phyloP scores from a whole-genome alignment of 345 rosid species.

The Noccaea caerulescens region DNA sequence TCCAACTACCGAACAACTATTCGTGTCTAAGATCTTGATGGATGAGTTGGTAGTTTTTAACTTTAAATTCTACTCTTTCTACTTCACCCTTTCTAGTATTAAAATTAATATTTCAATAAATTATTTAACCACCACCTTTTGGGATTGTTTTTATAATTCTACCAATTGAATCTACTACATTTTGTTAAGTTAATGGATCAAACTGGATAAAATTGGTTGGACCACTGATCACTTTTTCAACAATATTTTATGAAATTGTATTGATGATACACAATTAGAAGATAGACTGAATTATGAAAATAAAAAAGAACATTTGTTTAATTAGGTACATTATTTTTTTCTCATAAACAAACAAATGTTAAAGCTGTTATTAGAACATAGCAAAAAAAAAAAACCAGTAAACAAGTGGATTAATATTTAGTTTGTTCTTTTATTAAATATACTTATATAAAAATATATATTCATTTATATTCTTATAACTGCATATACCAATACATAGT shows the following conservation, averaged over 20 bases:
- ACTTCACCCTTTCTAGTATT: background rate
- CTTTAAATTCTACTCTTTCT: constrained; percentile 2
- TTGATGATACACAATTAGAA: background rate
- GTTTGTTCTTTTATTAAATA: too few species aligned
- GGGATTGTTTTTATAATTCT: background rate
- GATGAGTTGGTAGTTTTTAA: constrained; percentile 19
- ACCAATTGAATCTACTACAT: background rate
- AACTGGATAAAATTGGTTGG: background rate
- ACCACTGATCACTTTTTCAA: background rate
- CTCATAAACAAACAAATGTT: too few species aligned
- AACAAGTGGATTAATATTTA: too few species aligned
- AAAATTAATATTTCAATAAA: background rate
- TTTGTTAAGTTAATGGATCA: background rate
- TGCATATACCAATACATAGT: too few species aligned
- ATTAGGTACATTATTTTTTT: too few species aligned
- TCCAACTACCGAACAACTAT: constrained; percentile 27
- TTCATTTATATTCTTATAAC: too few species aligned
- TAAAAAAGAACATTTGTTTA: too few species aligned
- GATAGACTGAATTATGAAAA: too few species aligned
- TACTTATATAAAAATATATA: too few species aligned
- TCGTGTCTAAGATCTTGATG: constrained; percentile 20
- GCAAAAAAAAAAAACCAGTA: too few species aligned
- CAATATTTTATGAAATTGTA: background rate
- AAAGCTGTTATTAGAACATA: too few species aligned
- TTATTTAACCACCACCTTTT: background rate